These are phyloP conservation scores for Myxozyma neotropica DNA, from an alignment of 805 yeast genomes.

Conservation along the genomic window DNA sequence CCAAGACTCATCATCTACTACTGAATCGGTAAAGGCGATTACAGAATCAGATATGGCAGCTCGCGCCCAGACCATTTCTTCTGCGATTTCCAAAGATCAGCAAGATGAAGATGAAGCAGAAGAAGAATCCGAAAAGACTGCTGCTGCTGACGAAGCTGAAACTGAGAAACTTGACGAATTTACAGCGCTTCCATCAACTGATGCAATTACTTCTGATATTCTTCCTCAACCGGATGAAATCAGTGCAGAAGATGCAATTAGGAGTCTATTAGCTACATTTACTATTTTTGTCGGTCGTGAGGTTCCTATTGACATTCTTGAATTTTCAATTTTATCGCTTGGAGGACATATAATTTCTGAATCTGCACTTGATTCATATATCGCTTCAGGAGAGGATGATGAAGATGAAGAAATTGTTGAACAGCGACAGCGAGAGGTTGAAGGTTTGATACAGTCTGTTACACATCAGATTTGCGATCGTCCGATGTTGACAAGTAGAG, in stretches of 20 bases:
- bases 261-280: constrained; percentile 70
- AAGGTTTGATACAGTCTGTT: constrained; percentile 46
- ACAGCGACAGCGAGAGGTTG: constrained; percentile 19
- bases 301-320: constrained; percentile 88
- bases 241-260: constrained; percentile 51
- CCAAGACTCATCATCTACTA: constrained; percentile 33
- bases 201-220: constrained; percentile 29
- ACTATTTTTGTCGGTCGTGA: constrained; percentile 91
- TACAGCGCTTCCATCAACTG: constrained; percentile 36
- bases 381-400: constrained; percentile 33
- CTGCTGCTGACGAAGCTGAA: constrained; percentile 35
- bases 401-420: constrained; percentile 41
- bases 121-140: constrained; percentile 46
- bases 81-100: constrained; percentile 6
- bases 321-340: constrained; percentile 79
- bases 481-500: constrained; percentile 74
- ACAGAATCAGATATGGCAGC: constrained; percentile 22
- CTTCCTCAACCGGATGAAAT: constrained; percentile 36
- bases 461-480: constrained; percentile 96
- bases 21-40: constrained; percentile 25
- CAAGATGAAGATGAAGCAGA: constrained; percentile 59
- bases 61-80: constrained; percentile 22
- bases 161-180: constrained; percentile 30
- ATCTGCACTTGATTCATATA: constrained; percentile 73
- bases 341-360: constrained; percentile 89